These are phyloP conservation scores for Carallia brachiata DNA, from an alignment of 345 rosid species.

Conservation along the genomic window DNA sequence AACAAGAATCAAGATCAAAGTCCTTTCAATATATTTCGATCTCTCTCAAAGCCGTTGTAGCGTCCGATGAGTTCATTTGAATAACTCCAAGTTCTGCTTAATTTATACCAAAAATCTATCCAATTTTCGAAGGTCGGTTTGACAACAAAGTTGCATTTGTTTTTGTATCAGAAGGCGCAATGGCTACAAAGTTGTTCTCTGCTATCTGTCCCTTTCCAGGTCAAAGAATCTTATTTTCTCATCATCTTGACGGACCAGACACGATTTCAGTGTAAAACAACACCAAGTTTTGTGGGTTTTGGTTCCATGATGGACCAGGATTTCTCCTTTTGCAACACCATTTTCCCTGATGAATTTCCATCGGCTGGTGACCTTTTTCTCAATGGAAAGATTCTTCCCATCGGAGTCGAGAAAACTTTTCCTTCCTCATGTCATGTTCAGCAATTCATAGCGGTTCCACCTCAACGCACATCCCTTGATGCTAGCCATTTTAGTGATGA, in stretches of 20 bases:
- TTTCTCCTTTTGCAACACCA: background rate
- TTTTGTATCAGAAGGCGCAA: background rate
- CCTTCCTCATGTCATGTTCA: background rate
- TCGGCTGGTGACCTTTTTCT: conserved; percentile 32
- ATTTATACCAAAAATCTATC: background rate
- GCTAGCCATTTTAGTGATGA: background rate
- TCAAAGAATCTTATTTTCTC: conserved; percentile 35
- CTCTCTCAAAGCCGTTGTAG: background rate
- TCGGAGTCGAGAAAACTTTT: background rate
- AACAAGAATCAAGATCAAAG: too few species aligned
- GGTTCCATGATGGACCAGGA: too few species aligned
- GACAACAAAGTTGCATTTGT: conserved; percentile 6
- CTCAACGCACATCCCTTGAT: background rate
- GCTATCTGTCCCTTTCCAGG: conserved; percentile 16
- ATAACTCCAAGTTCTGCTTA: background rate
- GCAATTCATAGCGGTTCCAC: background rate
- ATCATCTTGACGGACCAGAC: conserved; percentile 16
- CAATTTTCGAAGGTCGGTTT: conserved; percentile 7
- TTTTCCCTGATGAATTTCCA: conserved; percentile 12
- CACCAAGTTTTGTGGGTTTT: background rate
- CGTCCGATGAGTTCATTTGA: too few species aligned
- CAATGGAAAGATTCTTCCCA: conserved; percentile 18
- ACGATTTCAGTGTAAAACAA: background rate
- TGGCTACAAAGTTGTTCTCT: conserved; percentile 23
- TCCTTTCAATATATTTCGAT: background rate